Conservation (phyloP, 1,284 basidiomycete species). For the Rhodotorula sp. region DNA sequence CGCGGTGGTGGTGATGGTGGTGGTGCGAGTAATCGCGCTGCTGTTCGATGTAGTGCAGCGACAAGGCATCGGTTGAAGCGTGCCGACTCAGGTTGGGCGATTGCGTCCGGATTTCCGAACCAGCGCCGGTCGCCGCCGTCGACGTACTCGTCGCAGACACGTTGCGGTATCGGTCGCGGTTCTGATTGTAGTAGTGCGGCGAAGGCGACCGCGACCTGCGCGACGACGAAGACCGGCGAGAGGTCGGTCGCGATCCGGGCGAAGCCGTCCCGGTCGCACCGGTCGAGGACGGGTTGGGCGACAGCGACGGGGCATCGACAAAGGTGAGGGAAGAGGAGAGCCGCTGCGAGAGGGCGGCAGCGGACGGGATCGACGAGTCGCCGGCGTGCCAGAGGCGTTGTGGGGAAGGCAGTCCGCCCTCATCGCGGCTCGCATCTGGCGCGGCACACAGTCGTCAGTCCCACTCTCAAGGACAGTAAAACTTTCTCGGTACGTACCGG, state of each 20-base stretch:
- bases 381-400: not conserved
- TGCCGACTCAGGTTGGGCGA: constrained; percentile 32
- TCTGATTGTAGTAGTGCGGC: constrained; percentile 7
- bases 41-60: constrained; percentile 34
- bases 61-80: constrained; percentile 31
- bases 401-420: constrained; percentile 4
- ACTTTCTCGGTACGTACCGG: too few species aligned
- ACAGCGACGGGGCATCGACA: constrained; percentile 13
- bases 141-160: not conserved
- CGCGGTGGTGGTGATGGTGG: not conserved
- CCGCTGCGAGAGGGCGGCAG: constrained; percentile 23
- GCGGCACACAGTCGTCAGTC: too few species aligned
- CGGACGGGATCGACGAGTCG: constrained; percentile 9
- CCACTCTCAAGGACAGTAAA: too few species aligned
- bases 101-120: constrained; percentile 7
- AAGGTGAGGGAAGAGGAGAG: constrained; percentile 29
- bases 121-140: not conserved
- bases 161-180: not conserved
- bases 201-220: constrained; percentile 22
- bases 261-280: not conserved
- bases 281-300: not conserved
- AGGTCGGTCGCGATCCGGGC: constrained; percentile 19
- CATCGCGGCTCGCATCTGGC: constrained; percentile 12
- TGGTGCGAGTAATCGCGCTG: not conserved
- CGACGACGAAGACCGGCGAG: constrained; percentile 20